phyloP scores from a whole-genome alignment of 352 stramenopile species.

The Pythium myriotylum region DNA sequence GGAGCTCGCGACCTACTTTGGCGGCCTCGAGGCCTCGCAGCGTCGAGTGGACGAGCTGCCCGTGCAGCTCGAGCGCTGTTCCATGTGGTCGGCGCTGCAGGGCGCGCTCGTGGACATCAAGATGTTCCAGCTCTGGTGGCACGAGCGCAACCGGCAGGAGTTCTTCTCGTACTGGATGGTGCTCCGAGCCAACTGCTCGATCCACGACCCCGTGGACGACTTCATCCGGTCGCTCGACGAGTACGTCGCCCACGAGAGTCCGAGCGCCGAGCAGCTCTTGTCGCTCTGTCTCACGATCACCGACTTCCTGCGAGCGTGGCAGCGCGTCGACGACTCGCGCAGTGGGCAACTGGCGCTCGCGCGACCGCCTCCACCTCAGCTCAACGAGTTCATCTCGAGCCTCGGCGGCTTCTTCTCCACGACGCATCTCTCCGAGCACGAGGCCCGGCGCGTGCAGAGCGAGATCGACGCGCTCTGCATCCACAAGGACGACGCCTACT shows the following conservation, averaged over 20 bases:
- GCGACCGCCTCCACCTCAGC: conserved; percentile 39
- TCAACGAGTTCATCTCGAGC: conserved; percentile 77
- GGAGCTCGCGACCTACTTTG: conserved; percentile 75
- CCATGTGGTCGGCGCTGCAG: conserved; percentile 67
- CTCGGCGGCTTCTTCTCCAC: conserved; percentile 57
- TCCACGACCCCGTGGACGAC: conserved; percentile 79
- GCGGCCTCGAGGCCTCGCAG: conserved; percentile 67
- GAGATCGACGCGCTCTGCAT: conserved; percentile 71
- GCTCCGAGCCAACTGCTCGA: conserved; percentile 56
- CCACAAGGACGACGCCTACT: conserved; percentile 72
- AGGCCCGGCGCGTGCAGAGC: conserved; percentile 54
- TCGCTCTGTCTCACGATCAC: conserved; percentile 78
- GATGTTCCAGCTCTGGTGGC: conserved; percentile 88
- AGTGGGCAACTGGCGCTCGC: conserved; percentile 16
- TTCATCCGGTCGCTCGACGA: conserved; percentile 82
- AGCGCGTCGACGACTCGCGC: conserved; percentile 44
- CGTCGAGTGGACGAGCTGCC: conserved; percentile 79
- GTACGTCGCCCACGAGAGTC: conserved; percentile 62
- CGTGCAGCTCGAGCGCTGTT: conserved; percentile 77
- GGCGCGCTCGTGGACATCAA: conserved; percentile 79
- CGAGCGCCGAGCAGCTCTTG: conserved; percentile 64
- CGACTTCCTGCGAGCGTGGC: conserved; percentile 75
- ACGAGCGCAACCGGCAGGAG: conserved; percentile 75
- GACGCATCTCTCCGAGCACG: conserved; percentile 47
- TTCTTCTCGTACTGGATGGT: conserved; percentile 84